Conservation (phyloP, 352 stramenopile species). For the Phytophthora podocarpi region DNA sequence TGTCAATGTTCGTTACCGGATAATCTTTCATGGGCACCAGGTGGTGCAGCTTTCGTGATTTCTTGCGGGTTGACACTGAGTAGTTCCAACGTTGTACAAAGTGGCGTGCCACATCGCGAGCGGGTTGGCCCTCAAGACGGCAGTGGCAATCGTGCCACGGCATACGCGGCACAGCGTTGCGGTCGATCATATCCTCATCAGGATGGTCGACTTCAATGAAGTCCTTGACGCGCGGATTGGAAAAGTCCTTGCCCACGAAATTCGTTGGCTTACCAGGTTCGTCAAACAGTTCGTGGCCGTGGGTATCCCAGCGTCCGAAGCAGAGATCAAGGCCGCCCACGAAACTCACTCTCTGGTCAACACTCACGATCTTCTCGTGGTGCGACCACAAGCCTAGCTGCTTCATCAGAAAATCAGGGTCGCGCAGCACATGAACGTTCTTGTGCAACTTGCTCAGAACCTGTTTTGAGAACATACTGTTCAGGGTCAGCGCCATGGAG, state of each 20-base stretch:
- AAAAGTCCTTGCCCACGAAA: slow-evolving; percentile 87
- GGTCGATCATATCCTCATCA: slow-evolving; percentile 81
- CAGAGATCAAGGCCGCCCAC: slow-evolving; percentile 91
- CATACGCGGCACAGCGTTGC: slow-evolving; percentile 73
- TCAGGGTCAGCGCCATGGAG: slow-evolving; percentile 78
- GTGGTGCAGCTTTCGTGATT: slow-evolving; percentile 74
- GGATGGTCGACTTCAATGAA: slow-evolving; percentile 81
- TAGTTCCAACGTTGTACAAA: slow-evolving; percentile 92
- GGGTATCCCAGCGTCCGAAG: slow-evolving; percentile 89
- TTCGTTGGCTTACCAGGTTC: slow-evolving; percentile 49
- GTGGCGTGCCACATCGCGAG: slow-evolving; percentile 81
- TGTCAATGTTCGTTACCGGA: slow-evolving; percentile 39
- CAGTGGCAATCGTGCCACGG: slow-evolving; percentile 89
- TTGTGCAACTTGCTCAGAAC: slow-evolving; percentile 65
- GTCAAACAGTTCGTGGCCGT: slow-evolving; percentile 73
- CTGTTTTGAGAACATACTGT: slow-evolving; percentile 85
- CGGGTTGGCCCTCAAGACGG: slow-evolving; percentile 76
- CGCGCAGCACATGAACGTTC: slow-evolving; percentile 88
- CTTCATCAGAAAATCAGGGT: slow-evolving; percentile 91
- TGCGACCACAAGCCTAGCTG: slow-evolving; percentile 90
- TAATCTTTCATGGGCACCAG: slow-evolving; percentile 82
- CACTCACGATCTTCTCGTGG: slow-evolving; percentile 93
- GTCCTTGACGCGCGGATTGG: slow-evolving; percentile 85
- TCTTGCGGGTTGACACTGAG: slow-evolving; percentile 80
- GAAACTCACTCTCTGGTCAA: slow-evolving; percentile 90